These are phyloP conservation scores for Sutorius eximius DNA, from an alignment of 1,284 basidiomycete genomes.

Conservation along the genomic window DNA sequence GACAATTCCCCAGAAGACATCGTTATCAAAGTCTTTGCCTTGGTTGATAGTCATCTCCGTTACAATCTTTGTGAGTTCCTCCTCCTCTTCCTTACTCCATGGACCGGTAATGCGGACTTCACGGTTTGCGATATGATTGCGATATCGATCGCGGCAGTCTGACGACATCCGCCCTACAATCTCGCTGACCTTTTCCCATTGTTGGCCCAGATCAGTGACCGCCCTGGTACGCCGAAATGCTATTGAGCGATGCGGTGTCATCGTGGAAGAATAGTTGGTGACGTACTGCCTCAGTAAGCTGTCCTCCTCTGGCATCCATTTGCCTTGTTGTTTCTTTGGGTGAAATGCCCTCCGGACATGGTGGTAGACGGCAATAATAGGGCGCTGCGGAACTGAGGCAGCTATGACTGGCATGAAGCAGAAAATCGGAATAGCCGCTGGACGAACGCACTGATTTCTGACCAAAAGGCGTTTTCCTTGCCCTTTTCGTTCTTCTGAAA, in stretches of 20 bases:
- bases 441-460: slow-evolving; percentile 64
- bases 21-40: slow-evolving; percentile 68
- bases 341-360: slow-evolving; percentile 70
- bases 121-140: slow-evolving; percentile 70
- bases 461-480: slow-evolving; percentile 70
- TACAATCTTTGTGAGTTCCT: slow-evolving; percentile 67
- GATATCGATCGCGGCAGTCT: slow-evolving; percentile 82
- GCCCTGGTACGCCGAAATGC: slow-evolving; percentile 45
- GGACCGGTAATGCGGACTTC: slow-evolving; percentile 54
- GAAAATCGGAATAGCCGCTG: background rate
- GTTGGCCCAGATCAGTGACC: slow-evolving; percentile 65
- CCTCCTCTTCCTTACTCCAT: slow-evolving; percentile 78
- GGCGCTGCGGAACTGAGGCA: slow-evolving; percentile 65
- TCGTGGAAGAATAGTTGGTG: background rate
- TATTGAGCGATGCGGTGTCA: slow-evolving; percentile 1
- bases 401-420: slow-evolving; percentile 43
- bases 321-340: slow-evolving; percentile 65
- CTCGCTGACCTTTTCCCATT: slow-evolving; percentile 74
- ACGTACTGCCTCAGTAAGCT: slow-evolving; percentile 59
- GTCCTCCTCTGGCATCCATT: slow-evolving; percentile 73
- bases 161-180: slow-evolving; percentile 69
- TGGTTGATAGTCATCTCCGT: slow-evolving; percentile 67
- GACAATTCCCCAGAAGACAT: slow-evolving; percentile 79
- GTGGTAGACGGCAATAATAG: slow-evolving; percentile 80
- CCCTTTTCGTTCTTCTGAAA: slow-evolving; percentile 62